These are phyloP conservation scores for Fusarium tuaranense DNA, from an alignment of 2,329 filamentous ascomycete genomes.

Conservation along the genomic window DNA sequence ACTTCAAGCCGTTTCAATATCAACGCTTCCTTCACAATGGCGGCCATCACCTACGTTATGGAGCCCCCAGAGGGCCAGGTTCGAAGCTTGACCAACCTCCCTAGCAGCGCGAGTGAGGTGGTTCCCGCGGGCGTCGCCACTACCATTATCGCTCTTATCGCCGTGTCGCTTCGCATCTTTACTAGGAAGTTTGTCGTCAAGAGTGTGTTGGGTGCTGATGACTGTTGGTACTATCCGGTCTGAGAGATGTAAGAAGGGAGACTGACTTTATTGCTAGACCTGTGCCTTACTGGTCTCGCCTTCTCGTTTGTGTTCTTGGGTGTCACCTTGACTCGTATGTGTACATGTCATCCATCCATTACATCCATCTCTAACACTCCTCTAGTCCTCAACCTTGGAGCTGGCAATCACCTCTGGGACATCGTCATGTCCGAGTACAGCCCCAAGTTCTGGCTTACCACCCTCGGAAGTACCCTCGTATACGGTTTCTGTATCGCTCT, in stretches of 20 bases:
- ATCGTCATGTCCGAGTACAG: slow-evolving; percentile 32
- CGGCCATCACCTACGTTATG: slow-evolving; percentile 71
- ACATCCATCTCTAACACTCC: slow-evolving; percentile 1
- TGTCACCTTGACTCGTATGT: slow-evolving; percentile 40
- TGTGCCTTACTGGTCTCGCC: slow-evolving; percentile 39
- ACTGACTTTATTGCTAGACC: slow-evolving; percentile 27
- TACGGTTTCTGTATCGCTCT: slow-evolving; percentile 55
- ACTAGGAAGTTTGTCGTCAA: slow-evolving; percentile 46
- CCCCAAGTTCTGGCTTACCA: slow-evolving; percentile 45
- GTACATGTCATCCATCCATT: accelerated
- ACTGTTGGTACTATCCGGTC: slow-evolving; percentile 37
- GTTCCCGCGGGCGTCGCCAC: slow-evolving; percentile 39
- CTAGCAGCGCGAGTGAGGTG: slow-evolving; percentile 38
- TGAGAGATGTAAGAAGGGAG: not conserved
- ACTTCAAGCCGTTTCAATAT: not conserved
- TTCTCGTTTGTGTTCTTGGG: slow-evolving; percentile 43
- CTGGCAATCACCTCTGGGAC: slow-evolving; percentile 48
- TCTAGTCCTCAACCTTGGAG: slow-evolving; percentile 41
- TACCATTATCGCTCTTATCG: slow-evolving; percentile 37
- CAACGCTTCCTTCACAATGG: slow-evolving; percentile 19
- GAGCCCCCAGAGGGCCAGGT: slow-evolving; percentile 43
- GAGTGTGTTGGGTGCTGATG: slow-evolving; percentile 42
- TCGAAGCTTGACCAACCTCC: slow-evolving; percentile 34
- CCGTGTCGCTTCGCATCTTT: slow-evolving; percentile 42
- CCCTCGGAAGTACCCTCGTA: slow-evolving; percentile 53